A percentile compares a stretch with the other conserved stretches of the same genome.
Conservation (phyloP, 73 alveolate species). For the Symbiodinium natans region DNA sequence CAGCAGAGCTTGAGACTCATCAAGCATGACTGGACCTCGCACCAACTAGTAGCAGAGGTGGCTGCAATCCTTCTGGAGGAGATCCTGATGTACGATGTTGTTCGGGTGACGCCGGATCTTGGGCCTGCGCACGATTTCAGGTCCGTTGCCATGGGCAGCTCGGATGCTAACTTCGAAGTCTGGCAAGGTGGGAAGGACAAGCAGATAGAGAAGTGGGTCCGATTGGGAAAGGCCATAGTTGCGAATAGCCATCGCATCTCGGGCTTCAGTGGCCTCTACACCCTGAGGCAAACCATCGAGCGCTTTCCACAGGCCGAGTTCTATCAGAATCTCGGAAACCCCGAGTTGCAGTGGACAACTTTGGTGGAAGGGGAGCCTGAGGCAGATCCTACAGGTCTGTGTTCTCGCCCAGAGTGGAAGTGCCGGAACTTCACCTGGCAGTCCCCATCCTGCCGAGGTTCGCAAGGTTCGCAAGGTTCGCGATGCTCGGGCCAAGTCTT, state of each 20-base stretch:
- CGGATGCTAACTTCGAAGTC: slow-evolving; percentile 75
- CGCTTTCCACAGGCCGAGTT: slow-evolving; percentile 38
- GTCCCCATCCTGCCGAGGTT: slow-evolving; percentile 16
- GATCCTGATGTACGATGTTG: slow-evolving; percentile 57
- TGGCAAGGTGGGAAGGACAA: slow-evolving; percentile 83
- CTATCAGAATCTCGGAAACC: slow-evolving; percentile 24
- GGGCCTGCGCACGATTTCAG: slow-evolving; percentile 34
- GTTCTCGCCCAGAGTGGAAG: slow-evolving; percentile 40
- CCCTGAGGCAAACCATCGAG: slow-evolving; percentile 56
- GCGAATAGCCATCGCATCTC: slow-evolving; percentile 18
- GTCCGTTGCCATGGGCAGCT: slow-evolving; percentile 13
- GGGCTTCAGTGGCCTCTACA: slow-evolving; percentile 33
- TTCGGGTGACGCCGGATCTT: not conserved
- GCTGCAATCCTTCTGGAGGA: slow-evolving; percentile 87
- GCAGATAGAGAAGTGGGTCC: slow-evolving; percentile 34
- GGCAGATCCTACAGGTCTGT: slow-evolving; percentile 35
- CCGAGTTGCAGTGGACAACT: slow-evolving; percentile 49
- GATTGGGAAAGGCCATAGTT: not conserved
- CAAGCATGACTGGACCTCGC: slow-evolving; percentile 65
- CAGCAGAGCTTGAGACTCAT: slow-evolving; percentile 26
- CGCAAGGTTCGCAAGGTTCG: too few relatives aligned
- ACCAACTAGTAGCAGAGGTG: slow-evolving; percentile 61
- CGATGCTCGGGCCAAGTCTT: slow-evolving; percentile 16
- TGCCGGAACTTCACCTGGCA: slow-evolving; percentile 74
- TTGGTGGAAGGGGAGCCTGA: slow-evolving; percentile 16